Conservation (phyloP, 768 basidiomycete genomes). For the Thelephora aurantiotincta region DNA sequence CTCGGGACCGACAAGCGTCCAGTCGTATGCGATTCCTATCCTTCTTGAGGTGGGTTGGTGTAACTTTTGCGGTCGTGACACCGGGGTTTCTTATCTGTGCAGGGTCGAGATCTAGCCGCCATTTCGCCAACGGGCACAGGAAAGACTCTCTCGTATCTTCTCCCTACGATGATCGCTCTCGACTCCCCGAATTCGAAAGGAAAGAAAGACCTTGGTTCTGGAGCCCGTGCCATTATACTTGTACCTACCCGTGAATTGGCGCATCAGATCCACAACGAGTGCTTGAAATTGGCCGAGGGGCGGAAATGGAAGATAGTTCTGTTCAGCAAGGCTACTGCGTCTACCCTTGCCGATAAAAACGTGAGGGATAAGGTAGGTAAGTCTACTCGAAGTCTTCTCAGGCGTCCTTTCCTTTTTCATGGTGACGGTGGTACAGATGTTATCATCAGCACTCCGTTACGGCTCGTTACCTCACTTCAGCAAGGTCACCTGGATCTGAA, state of each 20-base stretch:
- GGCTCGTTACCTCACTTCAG: constrained; percentile 71
- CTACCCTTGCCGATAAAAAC: constrained; percentile 56
- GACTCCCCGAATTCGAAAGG: constrained; percentile 37
- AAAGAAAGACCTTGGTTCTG: constrained; percentile 31
- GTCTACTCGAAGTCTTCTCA: constrained; percentile 14
- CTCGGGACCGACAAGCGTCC: constrained; percentile 64
- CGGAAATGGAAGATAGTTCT: constrained; percentile 73
- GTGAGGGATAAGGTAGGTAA: constrained; percentile 66
- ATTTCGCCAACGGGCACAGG: constrained; percentile 97
- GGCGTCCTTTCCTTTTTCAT: background rate
- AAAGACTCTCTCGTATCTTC: constrained; percentile 86
- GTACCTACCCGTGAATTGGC: constrained; percentile 95
- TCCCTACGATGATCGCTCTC: constrained; percentile 62
- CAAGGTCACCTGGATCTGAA: constrained; percentile 47
- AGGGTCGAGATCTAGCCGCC: constrained; percentile 81
- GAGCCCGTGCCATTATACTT: constrained; percentile 67
- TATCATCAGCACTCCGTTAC: constrained; percentile 84
- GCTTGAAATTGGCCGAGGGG: constrained; percentile 65
- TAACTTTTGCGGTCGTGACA: background rate
- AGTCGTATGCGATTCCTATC: constrained; percentile 68
- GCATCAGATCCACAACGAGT: constrained; percentile 89
- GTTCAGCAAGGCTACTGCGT: constrained; percentile 84
- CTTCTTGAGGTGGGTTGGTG: constrained; percentile 48
- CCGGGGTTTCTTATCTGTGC: background rate
- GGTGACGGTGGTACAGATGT: constrained; percentile 39